Conservation (phyloP, 2,329 filamentous ascomycete genomes). For the Plenodomus biglobosus region DNA sequence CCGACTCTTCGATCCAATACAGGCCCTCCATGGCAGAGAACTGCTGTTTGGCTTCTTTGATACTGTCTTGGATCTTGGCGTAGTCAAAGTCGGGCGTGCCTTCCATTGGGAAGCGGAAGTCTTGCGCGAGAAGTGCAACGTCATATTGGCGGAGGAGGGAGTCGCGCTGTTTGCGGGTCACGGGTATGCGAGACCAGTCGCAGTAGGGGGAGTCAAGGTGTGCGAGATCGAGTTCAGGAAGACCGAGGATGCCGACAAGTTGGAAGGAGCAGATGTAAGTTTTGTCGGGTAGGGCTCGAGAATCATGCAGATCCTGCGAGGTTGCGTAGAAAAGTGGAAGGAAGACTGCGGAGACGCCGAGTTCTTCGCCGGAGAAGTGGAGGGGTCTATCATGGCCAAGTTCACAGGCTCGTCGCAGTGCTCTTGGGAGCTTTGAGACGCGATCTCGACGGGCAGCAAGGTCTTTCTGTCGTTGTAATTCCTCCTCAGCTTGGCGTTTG, state of each 20-base stretch:
- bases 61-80: slow-evolving; percentile 38
- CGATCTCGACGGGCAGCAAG: slow-evolving; percentile 37
- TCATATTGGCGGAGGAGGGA: slow-evolving; percentile 43
- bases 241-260: slow-evolving; percentile 44
- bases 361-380: slow-evolving; percentile 43
- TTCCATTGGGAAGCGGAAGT: slow-evolving; percentile 43
- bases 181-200: slow-evolving; percentile 42
- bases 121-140: slow-evolving; percentile 43
- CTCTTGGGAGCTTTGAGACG: slow-evolving; percentile 40
- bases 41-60: slow-evolving; percentile 40
- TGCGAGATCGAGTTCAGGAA: slow-evolving; percentile 44
- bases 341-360: slow-evolving; percentile 44
- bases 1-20: slow-evolving; percentile 41
- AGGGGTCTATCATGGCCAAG: slow-evolving; percentile 42
- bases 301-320: slow-evolving; percentile 30
- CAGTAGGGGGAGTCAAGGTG: slow-evolving; percentile 35
- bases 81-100: slow-evolving; percentile 44
- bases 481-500: slow-evolving; percentile 32
- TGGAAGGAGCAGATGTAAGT: slow-evolving; percentile 46
- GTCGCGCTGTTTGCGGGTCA: slow-evolving; percentile 39
- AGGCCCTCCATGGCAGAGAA: slow-evolving; percentile 43
- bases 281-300: slow-evolving; percentile 22
- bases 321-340: slow-evolving; percentile 43
- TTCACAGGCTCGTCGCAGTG: slow-evolving; percentile 42
- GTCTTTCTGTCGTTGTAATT: slow-evolving; percentile 32